Conservation (phyloP, 2,329 filamentous ascomycete genomes). For the Phyllosticta paracitricarpa region DNA sequence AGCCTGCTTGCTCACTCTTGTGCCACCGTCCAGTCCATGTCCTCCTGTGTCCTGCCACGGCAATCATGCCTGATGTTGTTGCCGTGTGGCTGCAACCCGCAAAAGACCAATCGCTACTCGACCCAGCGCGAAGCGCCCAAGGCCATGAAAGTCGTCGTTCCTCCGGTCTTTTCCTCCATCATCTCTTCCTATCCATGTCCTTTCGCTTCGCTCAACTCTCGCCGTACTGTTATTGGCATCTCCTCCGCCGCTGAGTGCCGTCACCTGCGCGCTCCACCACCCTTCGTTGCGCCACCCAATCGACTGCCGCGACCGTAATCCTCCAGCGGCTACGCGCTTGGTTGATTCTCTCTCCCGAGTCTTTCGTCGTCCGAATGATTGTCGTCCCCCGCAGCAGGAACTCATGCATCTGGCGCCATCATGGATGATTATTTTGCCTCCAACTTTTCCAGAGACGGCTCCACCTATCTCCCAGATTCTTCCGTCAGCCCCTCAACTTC, state of each 20-base stretch:
- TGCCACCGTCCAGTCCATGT: neutral
- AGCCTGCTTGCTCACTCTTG: constrained; percentile 5
- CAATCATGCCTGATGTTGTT: constrained; percentile 1
- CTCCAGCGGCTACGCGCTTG: constrained; percentile 5
- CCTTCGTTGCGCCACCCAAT: constrained; percentile 2
- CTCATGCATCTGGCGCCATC: constrained; percentile 32
- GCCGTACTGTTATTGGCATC: neutral
- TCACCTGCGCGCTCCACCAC: neutral
- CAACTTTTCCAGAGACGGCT: neutral
- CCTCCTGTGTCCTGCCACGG: neutral
- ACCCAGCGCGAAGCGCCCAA: constrained; percentile 2
- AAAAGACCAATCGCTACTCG: neutral
- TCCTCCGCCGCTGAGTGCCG: neutral
- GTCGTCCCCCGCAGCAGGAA: constrained; percentile 21
- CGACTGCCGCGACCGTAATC: constrained; percentile 1
- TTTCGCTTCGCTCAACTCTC: neutral
- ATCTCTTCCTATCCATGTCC: neutral
- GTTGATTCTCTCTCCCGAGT: neutral
- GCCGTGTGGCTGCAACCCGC: neutral
- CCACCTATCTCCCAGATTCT: neutral
- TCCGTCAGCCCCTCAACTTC: neutral
- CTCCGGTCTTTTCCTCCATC: neutral
- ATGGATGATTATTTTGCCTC: constrained; percentile 8
- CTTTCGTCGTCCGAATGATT: constrained; percentile 2
- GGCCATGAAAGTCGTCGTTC: constrained; percentile 11